A percentile compares a stretch with the other conserved stretches of the same genome.
These are phyloP conservation scores for Pulveroboletus ravenelii DNA, from an alignment of 768 basidiomycete genomes.

Conservation along the genomic window DNA sequence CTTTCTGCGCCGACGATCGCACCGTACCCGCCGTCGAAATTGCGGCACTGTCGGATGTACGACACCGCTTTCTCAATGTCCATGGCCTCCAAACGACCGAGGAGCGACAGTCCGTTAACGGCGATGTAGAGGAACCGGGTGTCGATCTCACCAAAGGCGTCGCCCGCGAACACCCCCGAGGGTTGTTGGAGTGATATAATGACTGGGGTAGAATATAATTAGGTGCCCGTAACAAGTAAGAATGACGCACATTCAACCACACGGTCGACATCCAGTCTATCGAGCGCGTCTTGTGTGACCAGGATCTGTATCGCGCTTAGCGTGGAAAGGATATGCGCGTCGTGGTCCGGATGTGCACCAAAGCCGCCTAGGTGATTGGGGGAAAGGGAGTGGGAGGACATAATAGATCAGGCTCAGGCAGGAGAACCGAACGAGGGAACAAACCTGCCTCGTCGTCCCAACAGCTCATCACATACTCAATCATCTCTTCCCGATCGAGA, in stretches of 20 bases:
- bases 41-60: conserved; percentile 75
- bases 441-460: conserved; percentile 87
- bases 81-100: conserved; percentile 67
- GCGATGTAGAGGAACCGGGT: conserved; percentile 90
- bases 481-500: conserved; percentile 76
- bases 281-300: conserved; percentile 75
- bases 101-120: conserved; percentile 75
- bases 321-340: conserved; percentile 83
- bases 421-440: conserved; percentile 6
- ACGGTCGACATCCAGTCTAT: conserved; percentile 63
- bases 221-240: not conserved
- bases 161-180: conserved; percentile 87
- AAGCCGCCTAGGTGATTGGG: conserved; percentile 62
- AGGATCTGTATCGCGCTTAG: conserved; percentile 92
- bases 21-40: conserved; percentile 97
- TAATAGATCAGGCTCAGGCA: conserved; percentile 2
- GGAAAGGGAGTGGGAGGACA: no score
- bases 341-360: conserved; percentile 89
- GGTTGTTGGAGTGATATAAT: conserved; percentile 80
- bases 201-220: conserved; percentile 42
- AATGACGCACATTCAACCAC: conserved; percentile 63
- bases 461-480: conserved; percentile 88
- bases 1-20: conserved; percentile 81
- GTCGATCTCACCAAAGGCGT: conserved; percentile 86
- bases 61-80: conserved; percentile 62